Evolutionary conservation across 495 filamentous ascomycete genomes (phyloP).

Genomic region (Cenococcum geophilum): DNA sequence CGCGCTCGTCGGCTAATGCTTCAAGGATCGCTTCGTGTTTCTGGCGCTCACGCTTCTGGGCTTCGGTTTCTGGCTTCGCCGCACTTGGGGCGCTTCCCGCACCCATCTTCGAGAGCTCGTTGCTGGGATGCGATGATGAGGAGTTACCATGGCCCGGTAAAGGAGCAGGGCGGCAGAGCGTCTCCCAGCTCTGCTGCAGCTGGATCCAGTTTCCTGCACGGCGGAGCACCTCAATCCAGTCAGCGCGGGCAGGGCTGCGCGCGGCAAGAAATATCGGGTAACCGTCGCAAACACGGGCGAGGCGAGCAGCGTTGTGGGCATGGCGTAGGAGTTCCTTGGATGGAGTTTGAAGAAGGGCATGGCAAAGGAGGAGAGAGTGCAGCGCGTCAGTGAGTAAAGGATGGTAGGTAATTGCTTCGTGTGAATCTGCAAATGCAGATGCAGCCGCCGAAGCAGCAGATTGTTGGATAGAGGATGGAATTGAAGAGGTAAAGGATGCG

Average conservation of each 20-base stretch:
- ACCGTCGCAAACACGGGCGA: conserved; percentile 66
- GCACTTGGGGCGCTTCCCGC: too few species aligned
- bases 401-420: conserved; percentile 71
- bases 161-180: conserved; percentile 62
- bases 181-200: conserved; percentile 58
- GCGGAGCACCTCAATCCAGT: conserved; percentile 72
- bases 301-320: conserved; percentile 69
- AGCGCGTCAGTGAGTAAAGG: conserved; percentile 69
- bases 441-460: conserved; percentile 27
- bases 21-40: conserved; percentile 60
- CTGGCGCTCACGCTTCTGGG: conserved; percentile 50
- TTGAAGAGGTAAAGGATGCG: background rate
- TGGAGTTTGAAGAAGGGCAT: conserved; percentile 67
- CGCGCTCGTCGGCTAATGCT: conserved; percentile 57
- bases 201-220: conserved; percentile 59
- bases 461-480: background rate
- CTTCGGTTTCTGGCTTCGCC: conserved; percentile 39
- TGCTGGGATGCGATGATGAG: too few species aligned
- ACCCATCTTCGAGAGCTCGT: too few species aligned
- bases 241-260: conserved; percentile 62
- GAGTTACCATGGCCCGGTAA: conserved; percentile 42
- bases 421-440: conserved; percentile 40
- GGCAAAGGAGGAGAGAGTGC: conserved; percentile 66
- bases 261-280: conserved; percentile 73
- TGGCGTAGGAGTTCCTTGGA: conserved; percentile 66